Percentiles rank a stretch among this genome's conserved stretches.
Conservation (phyloP, 73 alveolate genomes). For the Tetrahymena thermophila region DNA sequence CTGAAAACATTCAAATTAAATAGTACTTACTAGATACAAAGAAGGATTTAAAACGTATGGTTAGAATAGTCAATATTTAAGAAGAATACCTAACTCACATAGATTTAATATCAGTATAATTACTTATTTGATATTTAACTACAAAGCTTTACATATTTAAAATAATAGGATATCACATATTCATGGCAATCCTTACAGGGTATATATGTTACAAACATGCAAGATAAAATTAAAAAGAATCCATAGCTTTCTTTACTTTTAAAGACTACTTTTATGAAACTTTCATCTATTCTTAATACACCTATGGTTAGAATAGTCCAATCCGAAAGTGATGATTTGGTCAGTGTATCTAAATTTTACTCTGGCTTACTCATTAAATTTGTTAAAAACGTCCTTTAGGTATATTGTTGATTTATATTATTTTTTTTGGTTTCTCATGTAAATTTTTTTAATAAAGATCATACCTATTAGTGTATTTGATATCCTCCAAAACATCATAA, state of each 20-base stretch:
- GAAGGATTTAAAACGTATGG: slow-evolving; percentile 84
- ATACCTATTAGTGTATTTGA: slow-evolving; percentile 85
- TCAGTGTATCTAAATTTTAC: slow-evolving; percentile 86
- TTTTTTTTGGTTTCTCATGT: background rate
- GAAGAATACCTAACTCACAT: slow-evolving; percentile 70
- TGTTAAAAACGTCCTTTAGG: slow-evolving; percentile 83
- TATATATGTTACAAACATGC: slow-evolving; percentile 59
- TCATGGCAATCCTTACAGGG: slow-evolving; percentile 88
- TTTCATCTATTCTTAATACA: slow-evolving; percentile 85
- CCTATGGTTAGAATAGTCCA: slow-evolving; percentile 88
- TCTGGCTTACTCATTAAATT: slow-evolving; percentile 90
- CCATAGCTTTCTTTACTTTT: slow-evolving; percentile 78
- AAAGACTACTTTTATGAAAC: slow-evolving; percentile 83
- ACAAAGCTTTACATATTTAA: too few relatives aligned
- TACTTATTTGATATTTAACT: background rate
- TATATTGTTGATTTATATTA: background rate
- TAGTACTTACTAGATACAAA: slow-evolving; percentile 81
- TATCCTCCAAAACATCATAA: slow-evolving; percentile 69
- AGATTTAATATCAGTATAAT: slow-evolving; percentile 67
- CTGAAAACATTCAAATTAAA: slow-evolving; percentile 76
- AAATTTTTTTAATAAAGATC: slow-evolving; percentile 15
- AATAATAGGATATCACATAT: slow-evolving; percentile 56
- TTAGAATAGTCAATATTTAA: slow-evolving; percentile 80
- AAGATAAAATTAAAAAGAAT: slow-evolving; percentile 60
- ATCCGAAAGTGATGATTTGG: slow-evolving; percentile 82